Conservation (phyloP, 2,329 filamentous ascomycete species). For the Claviceps humidiphila region DNA sequence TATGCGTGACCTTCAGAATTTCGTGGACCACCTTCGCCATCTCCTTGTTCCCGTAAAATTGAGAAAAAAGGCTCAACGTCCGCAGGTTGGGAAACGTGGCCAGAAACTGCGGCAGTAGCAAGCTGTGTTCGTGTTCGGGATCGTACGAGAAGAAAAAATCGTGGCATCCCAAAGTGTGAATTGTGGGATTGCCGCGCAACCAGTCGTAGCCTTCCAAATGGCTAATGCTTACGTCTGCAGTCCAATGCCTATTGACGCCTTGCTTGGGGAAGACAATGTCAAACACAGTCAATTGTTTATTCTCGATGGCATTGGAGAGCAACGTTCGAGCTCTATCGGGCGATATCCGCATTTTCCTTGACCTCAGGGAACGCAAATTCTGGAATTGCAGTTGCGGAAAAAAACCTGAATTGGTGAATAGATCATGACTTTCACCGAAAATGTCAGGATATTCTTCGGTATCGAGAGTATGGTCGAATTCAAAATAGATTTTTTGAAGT, state of each 20-base stretch:
- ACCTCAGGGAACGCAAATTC: conserved; percentile 16
- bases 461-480: background rate
- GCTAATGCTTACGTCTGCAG: conserved; percentile 14
- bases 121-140: conserved; percentile 15
- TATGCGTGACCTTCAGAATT: conserved; percentile 17
- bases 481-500: conserved; percentile 19
- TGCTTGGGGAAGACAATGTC: conserved; percentile 23
- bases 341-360: conserved; percentile 13
- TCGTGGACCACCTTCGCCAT: conserved; percentile 17
- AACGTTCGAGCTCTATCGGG: conserved; percentile 13
- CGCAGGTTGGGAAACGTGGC: conserved; percentile 24
- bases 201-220: conserved; percentile 21
- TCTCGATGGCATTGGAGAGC: conserved; percentile 15
- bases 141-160: conserved; percentile 20
- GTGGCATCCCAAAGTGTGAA: conserved; percentile 22
- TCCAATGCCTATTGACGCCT: background rate
- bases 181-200: conserved; percentile 20
- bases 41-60: conserved; percentile 16
- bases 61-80: conserved; percentile 20
- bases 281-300: conserved; percentile 18
- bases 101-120: conserved; percentile 21
- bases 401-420: background rate
- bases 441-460: conserved; percentile 8
- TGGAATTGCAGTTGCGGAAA: conserved; percentile 10
- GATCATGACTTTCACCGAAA: background rate